These are phyloP conservation scores for Trebouxia sp. DNA, from an alignment of 139 green algal species.

Conservation along the genomic window DNA sequence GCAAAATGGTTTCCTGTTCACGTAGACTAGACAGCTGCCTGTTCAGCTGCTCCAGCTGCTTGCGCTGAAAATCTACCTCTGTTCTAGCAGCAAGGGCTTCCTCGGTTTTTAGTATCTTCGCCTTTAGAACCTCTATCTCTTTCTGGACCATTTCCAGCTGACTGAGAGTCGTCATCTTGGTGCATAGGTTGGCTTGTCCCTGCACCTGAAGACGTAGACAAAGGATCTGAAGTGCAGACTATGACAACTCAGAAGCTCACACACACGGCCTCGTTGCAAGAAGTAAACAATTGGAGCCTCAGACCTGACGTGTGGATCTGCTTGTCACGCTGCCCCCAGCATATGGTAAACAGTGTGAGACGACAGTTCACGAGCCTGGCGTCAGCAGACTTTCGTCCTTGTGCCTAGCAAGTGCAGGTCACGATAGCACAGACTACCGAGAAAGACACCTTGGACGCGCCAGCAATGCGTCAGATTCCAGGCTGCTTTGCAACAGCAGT, in stretches of 20 bases:
- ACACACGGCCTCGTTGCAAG: slow-evolving; percentile 2
- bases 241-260: slow-evolving; percentile 2
- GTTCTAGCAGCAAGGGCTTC: background rate
- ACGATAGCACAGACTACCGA: no score
- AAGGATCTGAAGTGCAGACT: slow-evolving; percentile 13
- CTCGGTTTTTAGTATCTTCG: background rate
- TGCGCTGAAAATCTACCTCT: background rate
- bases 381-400: no score
- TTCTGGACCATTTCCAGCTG: background rate
- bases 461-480: no score
- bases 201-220: background rate
- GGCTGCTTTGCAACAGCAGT: no score
- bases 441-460: no score
- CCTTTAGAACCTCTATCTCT: background rate
- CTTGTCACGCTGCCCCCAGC: slow-evolving; percentile 4
- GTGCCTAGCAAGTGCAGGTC: no score
- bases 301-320: background rate
- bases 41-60: slow-evolving; percentile 7
- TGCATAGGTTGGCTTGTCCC: background rate
- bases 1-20: background rate
- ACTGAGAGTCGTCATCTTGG: background rate
- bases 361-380: no score
- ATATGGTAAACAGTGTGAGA: no score
- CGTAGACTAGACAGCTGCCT: background rate
- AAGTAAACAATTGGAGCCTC: background rate